Evolutionary conservation across 331 rosid genomes (phyloP), one percentile per base, ranked within the genome.

Genomic region (Prunus yedoensis): DNA sequence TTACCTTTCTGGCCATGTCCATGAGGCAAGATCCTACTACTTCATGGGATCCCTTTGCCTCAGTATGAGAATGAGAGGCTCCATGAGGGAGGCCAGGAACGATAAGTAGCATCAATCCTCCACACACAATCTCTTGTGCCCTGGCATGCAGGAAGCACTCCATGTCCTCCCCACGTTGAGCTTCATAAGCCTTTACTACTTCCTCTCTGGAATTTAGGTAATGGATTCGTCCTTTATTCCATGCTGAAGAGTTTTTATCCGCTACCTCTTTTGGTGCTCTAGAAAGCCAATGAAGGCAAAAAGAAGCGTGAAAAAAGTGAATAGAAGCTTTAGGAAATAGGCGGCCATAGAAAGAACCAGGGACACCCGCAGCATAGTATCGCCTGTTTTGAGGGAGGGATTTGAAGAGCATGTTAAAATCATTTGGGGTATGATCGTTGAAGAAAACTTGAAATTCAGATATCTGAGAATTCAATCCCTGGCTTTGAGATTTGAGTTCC

Each of bases 311-410:
- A 9, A 20, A 63, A 14, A 68, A 32, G 27, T 80, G 54, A 23
- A 80, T 51, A 4, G 79, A 60, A 2, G 66, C 56, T 2, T 63
- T 59, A 3, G 83, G 83, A 74, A 74, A 80, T 38, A 80, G 1
- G 35, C 71, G 66, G 43, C 57, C 21, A 14, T 61, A 20, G 63
- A 80, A 80, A 38, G 83, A 80, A 23, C 83, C 80, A 0, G 83
- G 83, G 50, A 74, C 67, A 0, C 72, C 72, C 1, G 75, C 47
- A 1, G 83, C 76, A 43, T 58, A 69, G 74, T 80, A 68, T 51
- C n/a, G 49, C 67, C 72, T 58, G 49, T 68, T 49, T 3, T 52
- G 45, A 45, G 83, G 83, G 20, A 80, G 83, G 35, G 57, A 58
- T 8, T 35, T 45, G 69, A 74, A 74, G 23, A 74, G 77, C 57